These are phyloP conservation scores for Zoysia pacifica DNA, from an alignment of 176 grass and related monocot species.

Conservation along the genomic window DNA sequence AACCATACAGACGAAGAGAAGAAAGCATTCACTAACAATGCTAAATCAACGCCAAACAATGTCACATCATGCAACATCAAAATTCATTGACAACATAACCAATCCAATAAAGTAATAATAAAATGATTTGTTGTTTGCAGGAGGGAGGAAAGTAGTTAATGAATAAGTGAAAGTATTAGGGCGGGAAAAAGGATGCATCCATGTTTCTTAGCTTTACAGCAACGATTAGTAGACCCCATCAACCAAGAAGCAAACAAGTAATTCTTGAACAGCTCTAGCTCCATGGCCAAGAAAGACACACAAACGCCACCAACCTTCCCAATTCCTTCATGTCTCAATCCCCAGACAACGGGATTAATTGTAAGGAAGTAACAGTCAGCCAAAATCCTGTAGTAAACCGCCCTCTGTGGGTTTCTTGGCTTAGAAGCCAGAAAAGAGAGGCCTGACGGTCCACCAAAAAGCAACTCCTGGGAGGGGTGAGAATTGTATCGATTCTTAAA, in stretches of 20 bases:
- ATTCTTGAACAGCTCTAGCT: slow-evolving; percentile 21
- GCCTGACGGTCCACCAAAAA: slow-evolving; percentile 18
- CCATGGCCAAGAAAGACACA: slow-evolving; percentile 15
- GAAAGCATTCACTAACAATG: background rate
- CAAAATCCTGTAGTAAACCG: background rate
- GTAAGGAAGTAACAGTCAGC: background rate
- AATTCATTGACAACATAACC: slow-evolving; percentile 30
- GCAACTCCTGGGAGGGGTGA: background rate
- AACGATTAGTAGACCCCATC: slow-evolving; percentile 49
- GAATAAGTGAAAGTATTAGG: slow-evolving; percentile 12
- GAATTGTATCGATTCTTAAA: background rate
- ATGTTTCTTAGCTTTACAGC: slow-evolving; percentile 54
- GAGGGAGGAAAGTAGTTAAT: background rate
- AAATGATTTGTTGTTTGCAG: slow-evolving; percentile 10
- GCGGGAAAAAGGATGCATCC: slow-evolving; percentile 11
- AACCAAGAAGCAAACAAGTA: slow-evolving; percentile 29
- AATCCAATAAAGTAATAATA: slow-evolving; percentile 28
- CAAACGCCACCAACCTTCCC: slow-evolving; percentile 41
- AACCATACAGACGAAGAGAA: slow-evolving; percentile 13
- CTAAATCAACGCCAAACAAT: slow-evolving; percentile 21
- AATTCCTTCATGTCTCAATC: slow-evolving; percentile 20
- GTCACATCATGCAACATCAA: background rate
- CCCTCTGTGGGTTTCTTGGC: slow-evolving; percentile 23
- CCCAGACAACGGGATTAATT: background rate
- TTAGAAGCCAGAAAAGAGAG: slow-evolving; percentile 41